A percentile compares a stretch with the other conserved stretches of the same genome.
phyloP scores from a whole-genome alignment of 306 rosid genomes.

The Vigna unguiculata region DNA sequence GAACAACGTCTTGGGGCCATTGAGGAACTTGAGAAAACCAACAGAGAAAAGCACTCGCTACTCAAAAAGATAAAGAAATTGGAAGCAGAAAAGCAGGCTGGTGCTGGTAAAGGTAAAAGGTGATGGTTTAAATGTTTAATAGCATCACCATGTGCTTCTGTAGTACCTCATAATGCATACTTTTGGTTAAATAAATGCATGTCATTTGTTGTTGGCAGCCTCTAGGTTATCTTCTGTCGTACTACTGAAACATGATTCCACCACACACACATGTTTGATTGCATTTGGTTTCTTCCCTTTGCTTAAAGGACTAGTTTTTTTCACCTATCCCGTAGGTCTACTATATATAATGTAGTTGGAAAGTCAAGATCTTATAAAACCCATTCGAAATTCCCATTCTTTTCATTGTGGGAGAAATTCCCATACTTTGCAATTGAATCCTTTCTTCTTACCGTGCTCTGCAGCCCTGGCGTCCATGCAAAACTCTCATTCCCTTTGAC shows the following conservation, averaged over 20 bases:
- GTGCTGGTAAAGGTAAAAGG: conserved; percentile 66
- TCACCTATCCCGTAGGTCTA: not conserved
- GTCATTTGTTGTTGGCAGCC: conserved; percentile 13
- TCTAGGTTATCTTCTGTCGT: conserved; percentile 2
- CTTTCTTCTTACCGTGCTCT: not conserved
- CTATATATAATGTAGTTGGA: not conserved
- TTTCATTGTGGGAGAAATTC: not conserved
- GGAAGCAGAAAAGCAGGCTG: conserved; percentile 61
- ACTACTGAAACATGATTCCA: not conserved
- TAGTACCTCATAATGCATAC: conserved; percentile 7
- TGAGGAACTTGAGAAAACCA: conserved; percentile 64
- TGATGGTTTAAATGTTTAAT: conserved; percentile 39
- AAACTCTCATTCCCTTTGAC: not conserved
- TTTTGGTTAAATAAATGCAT: conserved; percentile 28
- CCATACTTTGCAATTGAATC: not conserved
- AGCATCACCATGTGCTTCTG: conserved; percentile 22
- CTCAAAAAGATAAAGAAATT: conserved; percentile 61
- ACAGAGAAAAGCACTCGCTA: conserved; percentile 60
- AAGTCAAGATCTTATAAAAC: not conserved
- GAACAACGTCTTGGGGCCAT: conserved; percentile 68
- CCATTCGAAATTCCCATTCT: not conserved
- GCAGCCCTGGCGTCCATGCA: not conserved
- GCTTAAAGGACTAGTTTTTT: not conserved
- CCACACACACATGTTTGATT: not conserved
- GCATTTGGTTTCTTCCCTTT: conserved; percentile 21